Percentiles rank a stretch among this genome's conserved stretches.
Conservation (phyloP, 371 early-diverging fungal genomes). For the Actinomortierella ambigua region DNA sequence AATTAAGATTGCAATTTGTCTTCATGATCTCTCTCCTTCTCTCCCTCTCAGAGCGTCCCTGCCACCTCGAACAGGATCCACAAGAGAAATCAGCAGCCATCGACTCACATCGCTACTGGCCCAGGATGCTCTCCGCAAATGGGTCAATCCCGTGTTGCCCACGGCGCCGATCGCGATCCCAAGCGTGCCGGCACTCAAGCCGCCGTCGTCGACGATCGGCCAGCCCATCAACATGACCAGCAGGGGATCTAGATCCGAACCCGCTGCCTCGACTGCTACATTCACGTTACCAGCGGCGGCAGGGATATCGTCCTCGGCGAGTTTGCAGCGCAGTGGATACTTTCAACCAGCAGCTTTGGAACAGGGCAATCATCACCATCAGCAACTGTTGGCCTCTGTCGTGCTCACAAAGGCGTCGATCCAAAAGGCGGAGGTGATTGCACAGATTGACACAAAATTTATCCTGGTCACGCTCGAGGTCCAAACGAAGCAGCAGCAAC, state of each 20-base stretch:
- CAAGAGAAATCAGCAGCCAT: not conserved
- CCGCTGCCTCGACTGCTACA: too few species aligned
- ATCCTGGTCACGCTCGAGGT: conserved; percentile 51
- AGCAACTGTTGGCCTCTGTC: not conserved
- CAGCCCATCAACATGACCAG: too few species aligned
- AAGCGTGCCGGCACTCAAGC: not conserved
- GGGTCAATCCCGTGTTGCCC: conserved; percentile 40
- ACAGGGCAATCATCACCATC: too few species aligned
- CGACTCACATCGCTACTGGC: conserved; percentile 28
- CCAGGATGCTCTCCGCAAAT: conserved; percentile 41
- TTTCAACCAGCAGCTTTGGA: too few species aligned
- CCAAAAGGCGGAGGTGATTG: conserved; percentile 50
- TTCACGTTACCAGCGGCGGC: too few species aligned
- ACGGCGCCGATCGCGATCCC: conserved; percentile 14
- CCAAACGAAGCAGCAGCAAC: conserved; percentile 8
- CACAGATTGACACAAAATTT: conserved; percentile 74
- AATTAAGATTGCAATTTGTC: too few species aligned
- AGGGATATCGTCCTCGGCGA: too few species aligned
- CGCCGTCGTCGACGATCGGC: not conserved
- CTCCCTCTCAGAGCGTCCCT: conserved; percentile 24
- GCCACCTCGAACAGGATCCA: conserved; percentile 5
- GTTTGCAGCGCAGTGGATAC: too few species aligned
- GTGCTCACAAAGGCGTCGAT: conserved; percentile 47
- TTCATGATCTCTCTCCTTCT: too few species aligned
- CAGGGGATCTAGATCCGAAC: too few species aligned